A percentile compares a stretch with the other conserved stretches of the same genome.
phyloP scores from a whole-genome alignment of 164 flowering plant species.

The Umbilicus rupestris region DNA sequence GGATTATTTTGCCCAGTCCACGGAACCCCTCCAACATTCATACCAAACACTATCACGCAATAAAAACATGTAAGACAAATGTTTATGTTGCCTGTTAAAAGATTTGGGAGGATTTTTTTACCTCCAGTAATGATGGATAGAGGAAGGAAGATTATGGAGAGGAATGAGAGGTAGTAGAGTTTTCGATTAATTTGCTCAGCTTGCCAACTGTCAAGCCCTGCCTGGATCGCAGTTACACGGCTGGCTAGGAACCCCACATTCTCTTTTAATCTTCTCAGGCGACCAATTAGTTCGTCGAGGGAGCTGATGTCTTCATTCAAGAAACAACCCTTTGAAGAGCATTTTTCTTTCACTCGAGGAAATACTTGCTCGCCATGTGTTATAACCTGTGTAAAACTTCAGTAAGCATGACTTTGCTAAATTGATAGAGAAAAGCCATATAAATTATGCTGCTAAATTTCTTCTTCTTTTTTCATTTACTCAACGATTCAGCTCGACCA shows the following conservation, averaged over 20 bases:
- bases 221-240: conserved; percentile 86
- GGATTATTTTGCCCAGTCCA: conserved; percentile 78
- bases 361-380: conserved; percentile 96
- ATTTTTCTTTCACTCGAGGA: conserved; percentile 85
- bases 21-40: conserved; percentile 99
- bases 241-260: conserved; percentile 80
- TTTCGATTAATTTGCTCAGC: conserved; percentile 91
- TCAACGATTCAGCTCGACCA: neutral
- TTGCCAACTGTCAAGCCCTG: conserved; percentile 97
- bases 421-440: neutral
- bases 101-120: conserved; percentile 12
- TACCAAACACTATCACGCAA: conserved; percentile 65
- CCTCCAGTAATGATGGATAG: conserved; percentile 94
- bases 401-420: neutral
- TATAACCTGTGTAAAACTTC: conserved; percentile 51
- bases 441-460: neutral
- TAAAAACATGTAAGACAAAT: neutral
- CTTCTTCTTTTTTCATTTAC: neutral
- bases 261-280: conserved; percentile 81
- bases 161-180: conserved; percentile 89
- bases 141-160: conserved; percentile 88
- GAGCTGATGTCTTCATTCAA: conserved; percentile 51
- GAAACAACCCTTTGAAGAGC: conserved; percentile 78
- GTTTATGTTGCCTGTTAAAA: neutral
- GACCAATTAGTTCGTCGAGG: conserved; percentile 76